Evolutionary conservation across 2,329 filamentous ascomycete genomes (phyloP), one percentile per base, ranked within the genome.

Genomic region (Diaporthe australafricana): DNA sequence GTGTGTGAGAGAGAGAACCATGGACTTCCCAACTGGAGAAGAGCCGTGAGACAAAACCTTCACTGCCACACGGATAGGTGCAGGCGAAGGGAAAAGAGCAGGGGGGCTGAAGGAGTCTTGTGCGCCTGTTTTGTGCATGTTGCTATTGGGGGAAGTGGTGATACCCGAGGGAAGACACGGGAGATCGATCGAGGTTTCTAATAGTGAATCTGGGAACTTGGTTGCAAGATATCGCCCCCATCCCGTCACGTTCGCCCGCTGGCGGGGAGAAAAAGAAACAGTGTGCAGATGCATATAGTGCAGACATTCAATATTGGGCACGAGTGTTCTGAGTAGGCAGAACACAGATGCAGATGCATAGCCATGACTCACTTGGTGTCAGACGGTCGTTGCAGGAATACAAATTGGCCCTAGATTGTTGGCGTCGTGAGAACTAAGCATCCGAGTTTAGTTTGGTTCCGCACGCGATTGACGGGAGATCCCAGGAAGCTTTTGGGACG

Each of bases 31-130:
- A 20, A 32, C 25, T 32, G 27, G 16, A 12, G 9, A 35, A 48
- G 57, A 63, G 57, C 27, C 57, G 57, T 63, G 57, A 63, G 57
- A 63, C 57, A 63, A 63, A 63, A 63, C 42, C n/a, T 42, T 62
- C 20, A 30, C 57, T 25, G 57, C 57, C 42, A 47, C 57, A 63
- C 57, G 42, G 42, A 22, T 35, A 14, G 20, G 57, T 35, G 57
- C 57, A 48, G 57, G 57, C 22, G 55, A 42, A 14, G 40, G 16
- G 6, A 25, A 17, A 12, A 17, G 25, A 11, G 38, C 22, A 25
- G 57, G 52, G 17, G 27, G 25, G 25, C 12, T 8, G 27, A 9
- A 32, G 40, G 17, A 16, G 7, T 20, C 30, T 35, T 63, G 40
- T 48, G 40, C 27, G 57, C 38, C 56, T 25, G 56, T 62, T 62